These are phyloP conservation scores for Cladophialophora exuberans DNA, from an alignment of 2,329 filamentous ascomycete genomes.

Conservation along the genomic window DNA sequence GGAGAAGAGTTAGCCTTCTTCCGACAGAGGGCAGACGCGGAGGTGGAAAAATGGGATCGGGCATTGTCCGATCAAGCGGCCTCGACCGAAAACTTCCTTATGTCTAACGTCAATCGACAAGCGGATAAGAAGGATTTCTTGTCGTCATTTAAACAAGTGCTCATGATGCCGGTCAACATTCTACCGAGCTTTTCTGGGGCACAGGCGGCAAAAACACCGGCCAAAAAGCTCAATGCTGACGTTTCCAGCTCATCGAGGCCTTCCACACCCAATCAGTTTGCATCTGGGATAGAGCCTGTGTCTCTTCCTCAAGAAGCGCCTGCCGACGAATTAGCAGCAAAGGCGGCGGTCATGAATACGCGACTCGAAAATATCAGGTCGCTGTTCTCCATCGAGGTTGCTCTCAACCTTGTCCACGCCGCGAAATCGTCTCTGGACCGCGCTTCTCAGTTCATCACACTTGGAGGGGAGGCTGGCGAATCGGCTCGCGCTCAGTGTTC, in stretches of 20 bases:
- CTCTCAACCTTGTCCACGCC: slow-evolving; percentile 82
- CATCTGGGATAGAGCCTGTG: slow-evolving; percentile 44
- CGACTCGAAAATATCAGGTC: slow-evolving; percentile 92
- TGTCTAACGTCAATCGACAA: slow-evolving; percentile 91
- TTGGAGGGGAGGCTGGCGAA: slow-evolving; percentile 78
- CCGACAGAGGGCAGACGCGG: slow-evolving; percentile 71
- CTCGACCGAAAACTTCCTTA: slow-evolving; percentile 88
- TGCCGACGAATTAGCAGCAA: slow-evolving; percentile 89
- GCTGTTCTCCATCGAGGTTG: slow-evolving; percentile 94
- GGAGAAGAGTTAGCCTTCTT: slow-evolving; percentile 90
- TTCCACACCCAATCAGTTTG: slow-evolving; percentile 35
- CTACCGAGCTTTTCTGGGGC: slow-evolving; percentile 71
- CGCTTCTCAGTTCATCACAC: slow-evolving; percentile 76
- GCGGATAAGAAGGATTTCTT: slow-evolving; percentile 96
- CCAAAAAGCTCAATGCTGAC: slow-evolving; percentile 38
- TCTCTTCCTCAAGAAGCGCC: slow-evolving; percentile 67
- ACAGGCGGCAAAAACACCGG: slow-evolving; percentile 40
- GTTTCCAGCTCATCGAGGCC: slow-evolving; percentile 30
- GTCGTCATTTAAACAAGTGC: slow-evolving; percentile 95
- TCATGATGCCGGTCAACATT: slow-evolving; percentile 97
- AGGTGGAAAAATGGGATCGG: slow-evolving; percentile 87
- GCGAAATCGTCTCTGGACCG: slow-evolving; percentile 88
- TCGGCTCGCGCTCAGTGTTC: slow-evolving; percentile 88
- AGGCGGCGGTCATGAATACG: slow-evolving; percentile 96
- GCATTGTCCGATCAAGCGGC: slow-evolving; percentile 89